Evolutionary conservation across 257 asterid genomes (phyloP).

Genomic region (Plantago elongata): DNA sequence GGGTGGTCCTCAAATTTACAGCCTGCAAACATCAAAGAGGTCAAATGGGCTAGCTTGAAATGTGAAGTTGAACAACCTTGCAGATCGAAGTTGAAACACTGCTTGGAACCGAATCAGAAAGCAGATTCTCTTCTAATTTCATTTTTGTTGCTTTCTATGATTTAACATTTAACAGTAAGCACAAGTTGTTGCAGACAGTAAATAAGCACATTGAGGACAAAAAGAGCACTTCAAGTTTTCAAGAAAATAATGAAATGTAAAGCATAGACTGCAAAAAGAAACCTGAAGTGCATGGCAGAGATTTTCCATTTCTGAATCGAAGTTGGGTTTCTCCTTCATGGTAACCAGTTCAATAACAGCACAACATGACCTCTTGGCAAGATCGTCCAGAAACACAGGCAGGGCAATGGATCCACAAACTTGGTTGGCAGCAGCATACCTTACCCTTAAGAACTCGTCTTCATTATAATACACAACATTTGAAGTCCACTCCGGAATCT

Average conservation of each 20-base stretch:
- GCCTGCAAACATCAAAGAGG: conserved; percentile 32
- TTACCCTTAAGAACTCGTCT: conserved; percentile 56
- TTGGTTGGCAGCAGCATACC: conserved; percentile 48
- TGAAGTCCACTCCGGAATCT: conserved; percentile 83
- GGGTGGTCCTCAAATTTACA: conserved; percentile 51
- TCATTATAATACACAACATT: conserved; percentile 48
- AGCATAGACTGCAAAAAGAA: background rate
- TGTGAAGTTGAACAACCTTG: background rate
- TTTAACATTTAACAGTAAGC: too few species aligned
- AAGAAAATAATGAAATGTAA: background rate
- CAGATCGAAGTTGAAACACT: too few species aligned
- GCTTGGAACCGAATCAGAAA: too few species aligned
- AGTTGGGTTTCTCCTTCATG: conserved; percentile 40
- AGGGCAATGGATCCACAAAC: conserved; percentile 74
- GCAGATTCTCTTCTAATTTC: too few species aligned
- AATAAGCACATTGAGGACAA: too few species aligned
- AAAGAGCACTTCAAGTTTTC: too few species aligned
- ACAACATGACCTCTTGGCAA: conserved; percentile 35
- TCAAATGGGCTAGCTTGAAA: background rate
- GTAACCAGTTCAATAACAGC: conserved; percentile 81
- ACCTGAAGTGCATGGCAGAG: conserved; percentile 61
- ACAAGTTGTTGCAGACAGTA: too few species aligned
- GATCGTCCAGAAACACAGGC: conserved; percentile 54
- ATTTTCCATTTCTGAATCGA: conserved; percentile 50
- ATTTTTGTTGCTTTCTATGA: too few species aligned